These are phyloP conservation scores for Diophrys appendiculata DNA, from an alignment of 73 alveolate species.

Conservation along the genomic window DNA sequence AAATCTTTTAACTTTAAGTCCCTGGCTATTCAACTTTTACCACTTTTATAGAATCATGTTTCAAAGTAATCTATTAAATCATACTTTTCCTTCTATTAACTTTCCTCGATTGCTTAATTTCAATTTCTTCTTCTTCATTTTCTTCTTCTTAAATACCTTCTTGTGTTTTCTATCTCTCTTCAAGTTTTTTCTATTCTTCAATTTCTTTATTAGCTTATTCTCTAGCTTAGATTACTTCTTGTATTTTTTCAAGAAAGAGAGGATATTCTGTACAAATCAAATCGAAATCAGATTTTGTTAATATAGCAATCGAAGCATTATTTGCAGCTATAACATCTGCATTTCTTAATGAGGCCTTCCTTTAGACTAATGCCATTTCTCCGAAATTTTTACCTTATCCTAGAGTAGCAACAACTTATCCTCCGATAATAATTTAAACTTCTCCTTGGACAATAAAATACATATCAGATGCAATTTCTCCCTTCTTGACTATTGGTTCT, in stretches of 20 bases:
- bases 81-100: no score
- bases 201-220: no score
- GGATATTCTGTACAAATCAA: constrained; percentile 39
- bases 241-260: constrained; percentile 24
- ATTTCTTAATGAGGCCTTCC: constrained; percentile 9
- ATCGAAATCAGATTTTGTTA: constrained; percentile 44
- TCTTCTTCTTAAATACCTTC: no score
- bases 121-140: no score
- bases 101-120: no score
- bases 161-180: no score
- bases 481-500: constrained; percentile 47
- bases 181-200: no score
- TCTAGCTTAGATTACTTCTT: no score
- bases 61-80: no score
- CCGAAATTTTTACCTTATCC: constrained; percentile 59
- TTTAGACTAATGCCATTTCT: constrained; percentile 58
- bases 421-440: constrained; percentile 68
- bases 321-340: constrained; percentile 41
- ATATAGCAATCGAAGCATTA: constrained; percentile 39
- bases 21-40: no score
- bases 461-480: constrained; percentile 65
- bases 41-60: no score
- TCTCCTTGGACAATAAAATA: constrained; percentile 64
- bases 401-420: constrained; percentile 54
- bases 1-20: no score